These are phyloP conservation scores for Gonium pectorale DNA, from an alignment of 139 green algal species.

Conservation along the genomic window DNA sequence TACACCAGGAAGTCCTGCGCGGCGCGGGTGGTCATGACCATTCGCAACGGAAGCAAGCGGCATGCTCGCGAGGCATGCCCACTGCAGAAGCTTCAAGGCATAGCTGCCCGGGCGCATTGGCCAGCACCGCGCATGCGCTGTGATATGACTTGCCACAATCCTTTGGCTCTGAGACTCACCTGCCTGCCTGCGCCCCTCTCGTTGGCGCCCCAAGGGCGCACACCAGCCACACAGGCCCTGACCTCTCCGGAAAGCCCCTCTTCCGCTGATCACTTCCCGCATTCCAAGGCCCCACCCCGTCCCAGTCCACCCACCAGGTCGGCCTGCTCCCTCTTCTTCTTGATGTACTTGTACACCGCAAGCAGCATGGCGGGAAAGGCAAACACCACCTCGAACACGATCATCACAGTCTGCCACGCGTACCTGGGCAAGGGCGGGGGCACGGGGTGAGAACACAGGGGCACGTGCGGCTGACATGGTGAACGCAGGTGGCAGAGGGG, in stretches of 20 bases:
- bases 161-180: no score
- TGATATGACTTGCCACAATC: no score
- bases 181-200: no score
- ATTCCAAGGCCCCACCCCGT: background rate
- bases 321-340: slow-evolving; percentile 37
- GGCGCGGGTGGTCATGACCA: background rate
- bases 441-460: background rate
- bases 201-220: no score
- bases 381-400: slow-evolving; percentile 60
- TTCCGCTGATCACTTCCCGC: no score
- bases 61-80: no score
- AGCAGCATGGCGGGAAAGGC: slow-evolving; percentile 58
- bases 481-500: background rate
- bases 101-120: no score
- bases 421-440: slow-evolving; percentile 21
- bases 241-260: no score
- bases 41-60: no score
- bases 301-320: slow-evolving; percentile 48
- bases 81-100: no score
- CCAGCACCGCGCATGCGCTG: no score
- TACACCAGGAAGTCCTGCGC: slow-evolving; percentile 54
- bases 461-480: background rate
- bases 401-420: slow-evolving; percentile 61
- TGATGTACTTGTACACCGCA: slow-evolving; percentile 42
- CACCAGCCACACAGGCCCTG: no score